Evolutionary conservation across 305 asterid species (phyloP).

Genomic region (Solanum aculeatissimum): DNA sequence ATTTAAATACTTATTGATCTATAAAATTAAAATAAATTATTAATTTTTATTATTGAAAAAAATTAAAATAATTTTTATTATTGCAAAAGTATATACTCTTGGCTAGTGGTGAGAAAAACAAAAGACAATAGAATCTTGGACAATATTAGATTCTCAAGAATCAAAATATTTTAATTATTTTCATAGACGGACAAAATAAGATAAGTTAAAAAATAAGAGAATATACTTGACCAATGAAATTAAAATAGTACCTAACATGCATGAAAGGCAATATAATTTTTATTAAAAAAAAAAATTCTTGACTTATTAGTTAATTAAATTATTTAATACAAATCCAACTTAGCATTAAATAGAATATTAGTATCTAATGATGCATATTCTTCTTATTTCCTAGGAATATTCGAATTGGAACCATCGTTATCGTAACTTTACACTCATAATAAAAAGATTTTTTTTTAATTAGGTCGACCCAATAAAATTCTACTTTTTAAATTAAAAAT

Average conservation of each 20-base stretch:
- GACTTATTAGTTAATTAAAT: background rate
- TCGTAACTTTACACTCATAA: background rate
- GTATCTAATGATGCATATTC: slow-evolving; percentile 15
- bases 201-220: slow-evolving; percentile 17
- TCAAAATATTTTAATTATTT: slow-evolving; percentile 5
- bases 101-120: background rate
- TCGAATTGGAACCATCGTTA: background rate
- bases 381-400: slow-evolving; percentile 18
- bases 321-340: background rate
- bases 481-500: background rate
- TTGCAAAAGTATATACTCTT: no score
- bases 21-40: background rate
- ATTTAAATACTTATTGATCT: no score
- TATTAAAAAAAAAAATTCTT: background rate
- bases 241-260: background rate
- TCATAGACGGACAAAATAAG: background rate
- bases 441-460: background rate
- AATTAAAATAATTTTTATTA: no score
- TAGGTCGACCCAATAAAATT: background rate
- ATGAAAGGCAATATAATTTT: background rate
- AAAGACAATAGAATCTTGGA: slow-evolving; percentile 14
- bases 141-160: slow-evolving; percentile 25
- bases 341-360: background rate
- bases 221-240: slow-evolving; percentile 25
- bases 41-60: no score